phyloP scores from a whole-genome alignment of 805 yeast species.

The Barnettozyma wickerhamii region DNA sequence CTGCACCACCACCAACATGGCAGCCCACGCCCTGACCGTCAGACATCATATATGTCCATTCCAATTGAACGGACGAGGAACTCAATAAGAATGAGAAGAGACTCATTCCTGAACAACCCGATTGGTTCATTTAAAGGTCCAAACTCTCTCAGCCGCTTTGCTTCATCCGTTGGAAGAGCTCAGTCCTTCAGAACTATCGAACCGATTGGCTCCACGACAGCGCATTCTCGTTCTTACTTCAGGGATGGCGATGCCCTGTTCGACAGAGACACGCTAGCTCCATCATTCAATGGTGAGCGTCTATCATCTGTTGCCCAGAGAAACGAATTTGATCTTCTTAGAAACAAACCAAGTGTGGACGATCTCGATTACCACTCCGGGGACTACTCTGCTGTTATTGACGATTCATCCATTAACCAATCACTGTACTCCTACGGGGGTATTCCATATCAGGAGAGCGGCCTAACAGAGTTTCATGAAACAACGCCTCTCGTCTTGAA shows the following conservation, averaged over 20 bases:
- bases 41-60: slow-evolving; percentile 14
- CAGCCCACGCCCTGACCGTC: not conserved
- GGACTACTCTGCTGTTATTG: slow-evolving; percentile 36
- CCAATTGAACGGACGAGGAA: slow-evolving; percentile 20
- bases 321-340: slow-evolving; percentile 30
- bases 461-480: slow-evolving; percentile 43
- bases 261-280: slow-evolving; percentile 67
- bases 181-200: slow-evolving; percentile 64
- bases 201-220: slow-evolving; percentile 26
- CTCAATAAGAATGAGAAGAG: slow-evolving; percentile 28
- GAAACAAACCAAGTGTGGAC: slow-evolving; percentile 18
- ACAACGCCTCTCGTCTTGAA: slow-evolving; percentile 51
- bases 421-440: slow-evolving; percentile 31
- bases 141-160: slow-evolving; percentile 73
- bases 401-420: slow-evolving; percentile 34
- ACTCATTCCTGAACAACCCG: slow-evolving; percentile 39
- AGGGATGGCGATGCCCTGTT: slow-evolving; percentile 57
- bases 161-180: slow-evolving; percentile 74
- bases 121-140: slow-evolving; percentile 59
- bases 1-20: slow-evolving; percentile 2
- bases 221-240: slow-evolving; percentile 54
- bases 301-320: slow-evolving; percentile 48
- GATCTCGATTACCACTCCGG: slow-evolving; percentile 19
- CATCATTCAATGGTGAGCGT: slow-evolving; percentile 59
- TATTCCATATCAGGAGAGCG: slow-evolving; percentile 27